phyloP scores from a whole-genome alignment of 768 basidiomycete species.

The Collybia mongolica region DNA sequence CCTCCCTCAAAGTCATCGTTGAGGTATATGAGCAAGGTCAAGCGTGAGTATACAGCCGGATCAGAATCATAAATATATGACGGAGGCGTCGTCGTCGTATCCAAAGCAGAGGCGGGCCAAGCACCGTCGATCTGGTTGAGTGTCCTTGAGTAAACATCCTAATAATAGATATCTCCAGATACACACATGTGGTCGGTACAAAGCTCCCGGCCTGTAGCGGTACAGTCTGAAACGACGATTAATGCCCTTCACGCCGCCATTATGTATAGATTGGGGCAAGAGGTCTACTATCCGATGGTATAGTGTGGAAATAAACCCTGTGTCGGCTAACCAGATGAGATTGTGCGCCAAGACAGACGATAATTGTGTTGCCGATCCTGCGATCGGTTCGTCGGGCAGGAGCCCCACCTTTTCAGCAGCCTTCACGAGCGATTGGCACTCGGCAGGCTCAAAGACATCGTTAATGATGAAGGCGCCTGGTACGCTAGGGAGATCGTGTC shows the following conservation, averaged over 20 bases:
- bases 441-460: slow-evolving; percentile 41
- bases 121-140: slow-evolving; percentile 45
- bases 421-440: slow-evolving; percentile 43
- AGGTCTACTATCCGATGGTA: slow-evolving; percentile 40
- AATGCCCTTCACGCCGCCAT: slow-evolving; percentile 45
- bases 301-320: slow-evolving; percentile 35
- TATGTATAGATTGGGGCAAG: slow-evolving; percentile 37
- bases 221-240: slow-evolving; percentile 51
- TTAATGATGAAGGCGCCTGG: slow-evolving; percentile 48
- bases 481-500: slow-evolving; percentile 41
- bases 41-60: slow-evolving; percentile 44
- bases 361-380: slow-evolving; percentile 42
- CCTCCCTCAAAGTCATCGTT: slow-evolving; percentile 48
- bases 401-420: slow-evolving; percentile 46
- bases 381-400: slow-evolving; percentile 49
- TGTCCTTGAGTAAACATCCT: not conserved
- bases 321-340: slow-evolving; percentile 53
- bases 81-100: slow-evolving; percentile 35
- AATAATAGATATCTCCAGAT: not conserved
- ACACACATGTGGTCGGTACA: slow-evolving; percentile 47
- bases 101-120: slow-evolving; percentile 48
- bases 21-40: slow-evolving; percentile 50
- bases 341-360: slow-evolving; percentile 48
- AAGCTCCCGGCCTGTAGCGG: slow-evolving; percentile 46
- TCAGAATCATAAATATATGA: slow-evolving; percentile 50